Conservation (phyloP, 306 rosid species). For the Echinosophora koreensis region DNA sequence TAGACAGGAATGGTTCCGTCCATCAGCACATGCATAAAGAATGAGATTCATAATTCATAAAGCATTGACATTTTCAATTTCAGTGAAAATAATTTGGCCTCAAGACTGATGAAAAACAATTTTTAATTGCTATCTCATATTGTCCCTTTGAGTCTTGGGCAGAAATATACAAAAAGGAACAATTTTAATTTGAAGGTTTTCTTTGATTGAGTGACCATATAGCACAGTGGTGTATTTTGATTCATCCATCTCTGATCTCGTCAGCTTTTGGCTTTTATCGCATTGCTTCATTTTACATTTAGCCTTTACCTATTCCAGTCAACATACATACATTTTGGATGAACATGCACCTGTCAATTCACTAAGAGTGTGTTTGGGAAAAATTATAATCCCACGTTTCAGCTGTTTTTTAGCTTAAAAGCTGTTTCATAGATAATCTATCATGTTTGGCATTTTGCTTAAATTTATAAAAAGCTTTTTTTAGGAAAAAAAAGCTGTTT, state of each 20-base stretch:
- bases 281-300: background rate
- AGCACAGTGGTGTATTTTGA: background rate
- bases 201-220: background rate
- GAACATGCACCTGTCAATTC: constrained; percentile 37
- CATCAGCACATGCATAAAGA: constrained; percentile 28
- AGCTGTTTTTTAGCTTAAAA: no score
- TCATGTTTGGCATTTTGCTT: no score
- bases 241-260: background rate
- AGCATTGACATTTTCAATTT: constrained; percentile 9
- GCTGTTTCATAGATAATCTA: no score
- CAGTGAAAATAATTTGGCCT: background rate
- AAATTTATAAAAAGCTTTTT: no score
- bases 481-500: no score
- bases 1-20: background rate
- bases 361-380: no score
- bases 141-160: background rate
- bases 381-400: no score
- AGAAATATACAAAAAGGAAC: constrained; percentile 19
- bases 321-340: constrained; percentile 35
- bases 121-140: background rate
- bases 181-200: background rate
- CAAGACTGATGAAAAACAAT: background rate
- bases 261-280: constrained; percentile 1
- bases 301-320: constrained; percentile 11
- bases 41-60: constrained; percentile 18